These are phyloP conservation scores for Pulveroboletus sp. DNA, from an alignment of 768 basidiomycete genomes.

Conservation along the genomic window DNA sequence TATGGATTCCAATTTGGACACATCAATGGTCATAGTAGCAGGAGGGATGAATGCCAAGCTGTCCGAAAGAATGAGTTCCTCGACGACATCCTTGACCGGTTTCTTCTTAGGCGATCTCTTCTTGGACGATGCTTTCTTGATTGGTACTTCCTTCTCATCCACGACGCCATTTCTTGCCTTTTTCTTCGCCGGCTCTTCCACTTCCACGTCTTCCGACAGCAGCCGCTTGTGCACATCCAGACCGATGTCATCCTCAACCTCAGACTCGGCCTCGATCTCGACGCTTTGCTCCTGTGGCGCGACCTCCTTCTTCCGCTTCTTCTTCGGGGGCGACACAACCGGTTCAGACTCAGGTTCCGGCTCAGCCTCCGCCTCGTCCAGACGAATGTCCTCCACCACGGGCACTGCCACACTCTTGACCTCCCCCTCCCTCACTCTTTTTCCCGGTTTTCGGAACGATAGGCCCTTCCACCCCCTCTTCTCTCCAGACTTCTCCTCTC, in stretches of 20 bases:
- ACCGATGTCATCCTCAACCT: conserved; percentile 46
- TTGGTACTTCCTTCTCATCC: conserved; percentile 35
- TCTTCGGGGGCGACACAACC: conserved; percentile 45
- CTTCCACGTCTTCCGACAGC: conserved; percentile 37
- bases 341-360: conserved; percentile 32
- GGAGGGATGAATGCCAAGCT: conserved; percentile 47
- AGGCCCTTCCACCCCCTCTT: conserved; percentile 40
- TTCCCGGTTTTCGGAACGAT: conserved; percentile 42
- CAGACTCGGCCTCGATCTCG: conserved; percentile 56
- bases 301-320: conserved; percentile 52
- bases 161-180: conserved; percentile 30
- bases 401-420: conserved; percentile 15
- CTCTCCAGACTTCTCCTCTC: conserved; percentile 46
- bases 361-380: conserved; percentile 28
- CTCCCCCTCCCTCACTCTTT: conserved; percentile 36
- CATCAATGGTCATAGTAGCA: conserved; percentile 45
- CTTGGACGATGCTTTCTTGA: conserved; percentile 23
- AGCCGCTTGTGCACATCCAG: conserved; percentile 41
- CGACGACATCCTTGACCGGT: conserved; percentile 36
- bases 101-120: conserved; percentile 37
- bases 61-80: conserved; percentile 49
- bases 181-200: conserved; percentile 30
- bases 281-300: conserved; percentile 33
- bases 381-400: conserved; percentile 24
- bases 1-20: conserved; percentile 40